Percentiles rank a stretch among this genome's conserved stretches.
Evolutionary conservation across 2,329 filamentous ascomycete species (phyloP).

Genomic region (Exophiala lecanii-corni): DNA sequence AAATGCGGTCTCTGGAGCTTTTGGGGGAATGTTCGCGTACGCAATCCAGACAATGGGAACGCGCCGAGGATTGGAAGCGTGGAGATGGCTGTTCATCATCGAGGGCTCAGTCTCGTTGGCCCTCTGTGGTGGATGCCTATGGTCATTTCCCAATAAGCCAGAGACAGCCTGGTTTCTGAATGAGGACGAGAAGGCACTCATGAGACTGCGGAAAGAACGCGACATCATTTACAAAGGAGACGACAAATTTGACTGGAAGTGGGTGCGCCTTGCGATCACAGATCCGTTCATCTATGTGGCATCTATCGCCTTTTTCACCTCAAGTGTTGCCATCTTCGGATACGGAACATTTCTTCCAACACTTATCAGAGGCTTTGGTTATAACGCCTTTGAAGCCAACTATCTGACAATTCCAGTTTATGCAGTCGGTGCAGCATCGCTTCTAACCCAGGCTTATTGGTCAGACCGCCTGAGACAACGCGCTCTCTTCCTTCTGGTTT

Average conservation of each 20-base stretch:
- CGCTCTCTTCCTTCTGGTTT: conserved; percentile 30
- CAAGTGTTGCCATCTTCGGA: conserved; percentile 22
- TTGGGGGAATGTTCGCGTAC: conserved; percentile 19
- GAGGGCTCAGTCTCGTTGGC: conserved; percentile 12
- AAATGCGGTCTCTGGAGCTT: conserved; percentile 15
- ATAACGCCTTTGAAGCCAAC: conserved; percentile 31
- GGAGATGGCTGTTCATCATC: conserved; percentile 23
- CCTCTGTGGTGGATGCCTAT: conserved; percentile 10
- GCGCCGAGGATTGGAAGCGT: conserved; percentile 10
- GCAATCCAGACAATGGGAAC: conserved; percentile 16
- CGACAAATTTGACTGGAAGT: conserved; percentile 18
- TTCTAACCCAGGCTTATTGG: conserved; percentile 9
- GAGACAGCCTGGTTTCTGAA: conserved; percentile 18
- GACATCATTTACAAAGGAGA: conserved; percentile 30
- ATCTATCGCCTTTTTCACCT: conserved; percentile 31
- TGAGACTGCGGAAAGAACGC: conserved; percentile 25
- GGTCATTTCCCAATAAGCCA: conserved; percentile 5
- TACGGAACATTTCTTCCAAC: conserved; percentile 18
- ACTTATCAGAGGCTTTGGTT: conserved; percentile 21
- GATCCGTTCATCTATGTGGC: conserved; percentile 13
- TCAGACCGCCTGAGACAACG: conserved; percentile 34
- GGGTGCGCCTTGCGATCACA: conserved; percentile 22
- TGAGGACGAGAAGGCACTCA: conserved; percentile 16
- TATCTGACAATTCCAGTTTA: conserved; percentile 55
- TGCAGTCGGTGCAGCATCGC: conserved; percentile 40